Evolutionary conservation across 2,329 filamentous ascomycete species (phyloP).

Genomic region (Dactylellina haptotyla): DNA sequence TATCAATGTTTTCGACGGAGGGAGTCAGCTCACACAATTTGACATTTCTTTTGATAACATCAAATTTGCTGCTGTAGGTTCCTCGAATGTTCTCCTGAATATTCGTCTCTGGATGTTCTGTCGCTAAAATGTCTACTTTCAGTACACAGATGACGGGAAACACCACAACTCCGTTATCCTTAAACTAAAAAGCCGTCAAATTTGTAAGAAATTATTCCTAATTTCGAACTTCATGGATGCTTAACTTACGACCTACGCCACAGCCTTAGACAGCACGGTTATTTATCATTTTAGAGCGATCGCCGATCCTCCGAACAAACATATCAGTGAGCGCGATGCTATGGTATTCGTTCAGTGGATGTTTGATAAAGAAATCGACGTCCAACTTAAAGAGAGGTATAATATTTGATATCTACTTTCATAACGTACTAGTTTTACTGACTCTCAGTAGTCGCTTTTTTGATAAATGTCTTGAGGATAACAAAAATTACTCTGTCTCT

Average conservation of each 20-base stretch:
- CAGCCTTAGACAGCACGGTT: no score
- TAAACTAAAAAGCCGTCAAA: constrained; percentile 12
- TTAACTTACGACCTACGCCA: no score
- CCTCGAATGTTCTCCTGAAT: background rate
- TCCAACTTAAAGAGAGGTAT: background rate
- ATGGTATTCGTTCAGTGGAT: constrained; percentile 14
- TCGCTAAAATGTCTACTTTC: background rate
- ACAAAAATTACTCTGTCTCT: background rate
- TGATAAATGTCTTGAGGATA: constrained; percentile 7
- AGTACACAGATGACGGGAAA: constrained; percentile 14
- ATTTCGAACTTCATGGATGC: no score
- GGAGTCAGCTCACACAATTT: background rate
- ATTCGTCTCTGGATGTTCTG: background rate
- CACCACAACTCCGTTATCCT: constrained; percentile 10
- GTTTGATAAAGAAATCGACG: background rate
- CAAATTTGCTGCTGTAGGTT: constrained; percentile 1
- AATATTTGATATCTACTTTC: background rate
- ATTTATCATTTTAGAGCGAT: constrained; percentile 12
- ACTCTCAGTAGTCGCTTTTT: background rate
- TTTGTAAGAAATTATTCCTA: constrained; percentile 4
- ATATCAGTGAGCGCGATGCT: background rate
- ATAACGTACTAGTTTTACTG: background rate
- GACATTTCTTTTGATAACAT: constrained; percentile 10
- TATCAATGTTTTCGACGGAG: background rate
- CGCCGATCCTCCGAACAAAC: background rate